These are phyloP conservation scores for Penicillium sp. DNA, from an alignment of 2,329 filamentous ascomycete genomes.

Conservation along the genomic window DNA sequence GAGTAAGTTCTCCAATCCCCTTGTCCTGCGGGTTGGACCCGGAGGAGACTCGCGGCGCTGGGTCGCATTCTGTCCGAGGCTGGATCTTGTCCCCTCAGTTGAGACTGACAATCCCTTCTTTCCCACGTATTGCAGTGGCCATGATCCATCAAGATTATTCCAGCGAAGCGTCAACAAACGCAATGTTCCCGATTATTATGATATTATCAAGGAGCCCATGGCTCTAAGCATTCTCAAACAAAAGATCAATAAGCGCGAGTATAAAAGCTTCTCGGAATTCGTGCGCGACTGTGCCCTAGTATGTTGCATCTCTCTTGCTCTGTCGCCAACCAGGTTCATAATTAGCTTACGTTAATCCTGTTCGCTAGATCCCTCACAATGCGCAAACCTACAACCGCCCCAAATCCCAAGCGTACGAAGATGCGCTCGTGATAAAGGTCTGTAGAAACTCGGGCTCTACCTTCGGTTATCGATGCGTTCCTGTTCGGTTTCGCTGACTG, in stretches of 20 bases:
- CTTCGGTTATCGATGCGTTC: conserved; percentile 12
- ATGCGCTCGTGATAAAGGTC: conserved; percentile 67
- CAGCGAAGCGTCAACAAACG: conserved; percentile 91
- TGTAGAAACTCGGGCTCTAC: neutral
- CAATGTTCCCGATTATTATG: conserved; percentile 83
- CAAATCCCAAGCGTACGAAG: conserved; percentile 77
- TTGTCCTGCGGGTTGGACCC: too few relatives aligned
- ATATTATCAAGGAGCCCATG: conserved; percentile 88
- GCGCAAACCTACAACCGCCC: conserved; percentile 94
- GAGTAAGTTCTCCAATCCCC: too few relatives aligned
- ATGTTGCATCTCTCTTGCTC: conserved; percentile 6
- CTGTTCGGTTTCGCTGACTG: too few relatives aligned
- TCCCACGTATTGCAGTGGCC: conserved; percentile 55
- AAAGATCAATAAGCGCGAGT: conserved; percentile 74
- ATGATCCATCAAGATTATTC: conserved; percentile 76
- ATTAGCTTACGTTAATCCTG: conserved; percentile 12
- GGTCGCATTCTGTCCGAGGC: too few relatives aligned
- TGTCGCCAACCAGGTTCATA: neutral
- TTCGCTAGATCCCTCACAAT: conserved; percentile 78
- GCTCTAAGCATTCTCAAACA: conserved; percentile 86
- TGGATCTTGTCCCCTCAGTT: too few relatives aligned
- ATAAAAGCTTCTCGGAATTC: conserved; percentile 71
- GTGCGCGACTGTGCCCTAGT: conserved; percentile 77
- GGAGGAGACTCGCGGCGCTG: too few relatives aligned
- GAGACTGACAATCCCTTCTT: too few relatives aligned